A percentile compares a stretch with the other conserved stretches of the same genome.
Conservation (phyloP, 2,329 filamentous ascomycete species). For the Thielaviopsis musarum region DNA sequence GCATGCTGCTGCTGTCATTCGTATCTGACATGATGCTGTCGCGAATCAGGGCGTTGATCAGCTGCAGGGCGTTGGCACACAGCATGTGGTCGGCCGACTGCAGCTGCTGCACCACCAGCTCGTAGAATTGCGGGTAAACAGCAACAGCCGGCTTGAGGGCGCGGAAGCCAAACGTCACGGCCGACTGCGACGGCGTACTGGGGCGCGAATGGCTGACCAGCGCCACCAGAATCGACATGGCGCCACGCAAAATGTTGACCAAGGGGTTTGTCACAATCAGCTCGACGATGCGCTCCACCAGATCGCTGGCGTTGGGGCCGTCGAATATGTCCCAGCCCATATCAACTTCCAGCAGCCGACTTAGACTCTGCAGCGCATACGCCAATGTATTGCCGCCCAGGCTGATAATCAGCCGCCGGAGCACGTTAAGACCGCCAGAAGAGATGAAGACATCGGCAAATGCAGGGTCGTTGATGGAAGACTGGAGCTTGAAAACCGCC, state of each 20-base stretch:
- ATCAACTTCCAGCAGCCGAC: conserved; percentile 78
- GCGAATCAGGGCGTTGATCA: conserved; percentile 88
- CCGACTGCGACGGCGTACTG: conserved; percentile 29
- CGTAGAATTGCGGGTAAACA: conserved; percentile 83
- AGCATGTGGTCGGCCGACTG: conserved; percentile 89
- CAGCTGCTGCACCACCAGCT: conserved; percentile 79
- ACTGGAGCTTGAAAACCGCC: conserved; percentile 96
- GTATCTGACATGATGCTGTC: conserved; percentile 66
- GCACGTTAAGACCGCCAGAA: conserved; percentile 64
- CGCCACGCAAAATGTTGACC: conserved; percentile 91
- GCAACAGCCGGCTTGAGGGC: conserved; percentile 84
- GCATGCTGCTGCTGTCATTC: conserved; percentile 19
- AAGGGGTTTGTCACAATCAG: conserved; percentile 88
- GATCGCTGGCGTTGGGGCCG: conserved; percentile 41
- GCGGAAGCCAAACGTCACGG: conserved; percentile 60
- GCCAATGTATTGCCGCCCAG: conserved; percentile 87
- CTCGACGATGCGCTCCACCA: conserved; percentile 67
- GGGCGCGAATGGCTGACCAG: conserved; percentile 75
- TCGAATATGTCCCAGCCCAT: conserved; percentile 92
- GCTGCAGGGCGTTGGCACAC: conserved; percentile 85
- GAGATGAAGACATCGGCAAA: conserved; percentile 95
- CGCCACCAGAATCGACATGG: conserved; percentile 90
- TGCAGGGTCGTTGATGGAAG: conserved; percentile 83
- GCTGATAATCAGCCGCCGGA: conserved; percentile 69
- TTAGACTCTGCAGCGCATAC: conserved; percentile 82